Evolutionary conservation across 257 asterid species (phyloP).

Genomic region (Mitragyna speciosa): DNA sequence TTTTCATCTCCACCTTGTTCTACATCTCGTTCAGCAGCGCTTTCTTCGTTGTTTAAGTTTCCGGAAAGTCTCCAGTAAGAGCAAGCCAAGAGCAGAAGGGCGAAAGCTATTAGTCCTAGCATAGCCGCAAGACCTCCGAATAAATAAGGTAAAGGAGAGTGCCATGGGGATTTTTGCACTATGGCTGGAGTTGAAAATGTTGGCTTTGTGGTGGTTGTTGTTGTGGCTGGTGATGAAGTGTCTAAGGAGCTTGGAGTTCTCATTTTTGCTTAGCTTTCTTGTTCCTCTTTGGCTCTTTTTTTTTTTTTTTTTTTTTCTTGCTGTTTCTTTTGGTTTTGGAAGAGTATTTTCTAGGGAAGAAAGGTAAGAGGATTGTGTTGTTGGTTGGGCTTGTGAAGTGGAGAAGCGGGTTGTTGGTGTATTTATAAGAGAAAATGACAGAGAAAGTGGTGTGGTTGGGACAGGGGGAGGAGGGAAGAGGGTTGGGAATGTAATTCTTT

Average conservation of each 20-base stretch:
- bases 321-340: no score
- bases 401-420: not conserved
- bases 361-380: not conserved
- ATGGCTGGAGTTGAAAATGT: slow-evolving; percentile 54
- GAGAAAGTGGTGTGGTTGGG: no score
- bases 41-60: slow-evolving; percentile 19
- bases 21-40: slow-evolving; percentile 14
- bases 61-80: slow-evolving; percentile 58
- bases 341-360: not conserved
- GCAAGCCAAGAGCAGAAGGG: slow-evolving; percentile 65
- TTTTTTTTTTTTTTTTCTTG: no score
- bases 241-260: not conserved
- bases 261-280: not conserved
- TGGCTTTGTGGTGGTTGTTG: slow-evolving; percentile 40
- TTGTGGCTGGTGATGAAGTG: not conserved
- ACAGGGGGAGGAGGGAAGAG: not conserved
- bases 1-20: slow-evolving; percentile 13
- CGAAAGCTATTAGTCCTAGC: slow-evolving; percentile 61
- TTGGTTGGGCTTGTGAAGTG: slow-evolving; percentile 5
- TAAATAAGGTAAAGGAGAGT: slow-evolving; percentile 67
- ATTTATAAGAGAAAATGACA: not conserved
- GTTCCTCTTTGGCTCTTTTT: not conserved
- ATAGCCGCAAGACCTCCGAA: slow-evolving; percentile 68
- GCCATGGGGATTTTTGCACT: slow-evolving; percentile 55
- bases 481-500: no score